Conservation (phyloP, 2,329 filamentous ascomycete species). For the Aspergillus alliaceus region DNA sequence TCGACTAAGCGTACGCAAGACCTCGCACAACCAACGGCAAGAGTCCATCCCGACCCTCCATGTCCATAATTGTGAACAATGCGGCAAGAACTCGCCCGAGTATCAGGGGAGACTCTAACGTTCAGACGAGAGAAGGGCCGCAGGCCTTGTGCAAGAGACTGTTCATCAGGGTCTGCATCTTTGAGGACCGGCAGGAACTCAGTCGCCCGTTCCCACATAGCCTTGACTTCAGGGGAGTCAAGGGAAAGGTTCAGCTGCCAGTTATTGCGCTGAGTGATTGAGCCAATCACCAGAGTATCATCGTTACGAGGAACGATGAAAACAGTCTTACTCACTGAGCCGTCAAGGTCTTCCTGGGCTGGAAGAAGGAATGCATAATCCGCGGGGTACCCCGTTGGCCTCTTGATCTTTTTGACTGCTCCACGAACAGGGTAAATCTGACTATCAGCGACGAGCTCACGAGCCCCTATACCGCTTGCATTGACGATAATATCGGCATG, state of each 20-base stretch:
- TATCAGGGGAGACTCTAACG: not conserved
- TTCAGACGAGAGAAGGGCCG: not conserved
- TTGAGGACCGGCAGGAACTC: not conserved
- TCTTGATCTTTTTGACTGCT: not conserved
- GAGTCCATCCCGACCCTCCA: constrained; percentile 3
- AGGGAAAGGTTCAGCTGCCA: not conserved
- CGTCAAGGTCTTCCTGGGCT: not conserved
- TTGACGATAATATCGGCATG: not conserved
- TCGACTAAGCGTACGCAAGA: not conserved
- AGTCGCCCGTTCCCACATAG: not conserved
- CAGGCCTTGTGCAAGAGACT: not conserved
- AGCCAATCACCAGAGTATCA: not conserved
- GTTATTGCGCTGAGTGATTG: not conserved
- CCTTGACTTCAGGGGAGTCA: not conserved
- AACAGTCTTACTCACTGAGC: not conserved
- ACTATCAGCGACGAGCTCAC: not conserved
- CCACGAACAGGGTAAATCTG: not conserved
- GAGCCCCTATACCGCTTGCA: not conserved
- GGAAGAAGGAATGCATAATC: not conserved
- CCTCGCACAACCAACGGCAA: constrained; percentile 1
- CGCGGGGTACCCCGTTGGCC: not conserved
- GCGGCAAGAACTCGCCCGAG: not conserved
- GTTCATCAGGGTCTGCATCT: not conserved
- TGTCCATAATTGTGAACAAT: constrained; percentile 9
- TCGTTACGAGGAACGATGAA: not conserved